Evolutionary conservation across 2,329 filamentous ascomycete genomes (phyloP).

Genomic region (Alternaria hordeiaustralica): DNA sequence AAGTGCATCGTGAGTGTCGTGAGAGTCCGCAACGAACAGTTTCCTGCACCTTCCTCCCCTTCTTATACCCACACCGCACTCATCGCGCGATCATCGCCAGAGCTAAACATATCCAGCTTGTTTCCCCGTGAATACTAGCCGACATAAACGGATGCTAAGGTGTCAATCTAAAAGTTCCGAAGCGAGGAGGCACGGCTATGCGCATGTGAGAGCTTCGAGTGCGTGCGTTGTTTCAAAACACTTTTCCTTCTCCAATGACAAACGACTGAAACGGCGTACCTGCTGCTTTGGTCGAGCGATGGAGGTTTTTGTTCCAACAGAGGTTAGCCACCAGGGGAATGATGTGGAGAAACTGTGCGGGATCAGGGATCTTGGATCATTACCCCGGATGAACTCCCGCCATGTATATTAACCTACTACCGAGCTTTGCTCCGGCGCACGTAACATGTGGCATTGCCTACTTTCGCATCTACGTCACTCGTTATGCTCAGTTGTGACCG

Average conservation of each 20-base stretch:
- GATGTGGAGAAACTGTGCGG: background rate
- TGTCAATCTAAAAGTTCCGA: background rate
- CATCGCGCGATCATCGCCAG: background rate
- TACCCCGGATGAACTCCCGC: constrained; percentile 1
- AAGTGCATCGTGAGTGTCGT: constrained; percentile 15
- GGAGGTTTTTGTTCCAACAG: background rate
- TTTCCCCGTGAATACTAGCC: background rate
- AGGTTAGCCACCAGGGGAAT: background rate
- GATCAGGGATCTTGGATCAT: background rate
- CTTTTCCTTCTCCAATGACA: background rate
- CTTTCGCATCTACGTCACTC: background rate
- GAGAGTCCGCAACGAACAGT: background rate
- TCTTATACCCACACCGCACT: background rate
- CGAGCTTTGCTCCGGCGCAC: background rate
- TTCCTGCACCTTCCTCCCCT: background rate
- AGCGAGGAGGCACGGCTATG: background rate
- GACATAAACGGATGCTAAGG: background rate
- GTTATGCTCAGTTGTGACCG: background rate
- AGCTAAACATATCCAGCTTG: background rate
- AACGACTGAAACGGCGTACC: background rate
- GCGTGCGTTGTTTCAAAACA: background rate
- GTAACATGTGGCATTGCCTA: background rate
- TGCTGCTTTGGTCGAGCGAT: background rate
- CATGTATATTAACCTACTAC: constrained; percentile 6
- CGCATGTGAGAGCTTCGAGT: background rate